phyloP scores from a whole-genome alignment of 2,329 filamentous ascomycete genomes.

The Trichoderma atrobrunneum region DNA sequence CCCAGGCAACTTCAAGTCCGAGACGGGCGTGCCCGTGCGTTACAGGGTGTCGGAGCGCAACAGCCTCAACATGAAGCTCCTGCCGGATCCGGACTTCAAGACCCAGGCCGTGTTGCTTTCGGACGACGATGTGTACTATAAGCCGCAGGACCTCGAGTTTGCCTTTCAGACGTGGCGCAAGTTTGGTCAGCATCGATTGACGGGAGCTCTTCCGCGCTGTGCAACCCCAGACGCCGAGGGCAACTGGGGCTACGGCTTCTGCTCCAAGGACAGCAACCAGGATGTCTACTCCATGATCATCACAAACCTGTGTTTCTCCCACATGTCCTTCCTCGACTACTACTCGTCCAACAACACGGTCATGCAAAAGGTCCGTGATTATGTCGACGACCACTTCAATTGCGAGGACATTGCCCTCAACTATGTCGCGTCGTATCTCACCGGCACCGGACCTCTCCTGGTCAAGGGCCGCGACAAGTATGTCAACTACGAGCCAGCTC shows the following conservation, averaged over 20 bases:
- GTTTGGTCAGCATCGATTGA: slow-evolving; percentile 21
- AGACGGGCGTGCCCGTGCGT: slow-evolving; percentile 27
- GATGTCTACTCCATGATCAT: slow-evolving; percentile 37
- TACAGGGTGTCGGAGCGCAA: slow-evolving; percentile 26
- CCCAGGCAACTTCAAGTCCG: slow-evolving; percentile 23
- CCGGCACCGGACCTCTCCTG: slow-evolving; percentile 35
- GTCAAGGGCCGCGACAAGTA: slow-evolving; percentile 35
- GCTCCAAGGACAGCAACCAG: slow-evolving; percentile 26
- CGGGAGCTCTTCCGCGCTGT: slow-evolving; percentile 34
- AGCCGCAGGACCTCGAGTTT: slow-evolving; percentile 28
- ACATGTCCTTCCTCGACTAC: slow-evolving; percentile 39
- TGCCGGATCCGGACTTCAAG: slow-evolving; percentile 25
- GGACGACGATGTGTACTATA: slow-evolving; percentile 30
- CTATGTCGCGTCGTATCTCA: slow-evolving; percentile 35
- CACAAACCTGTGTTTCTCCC: slow-evolving; percentile 38
- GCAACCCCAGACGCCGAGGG: slow-evolving; percentile 27
- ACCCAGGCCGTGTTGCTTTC: slow-evolving; percentile 28
- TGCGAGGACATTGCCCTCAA: slow-evolving; percentile 43
- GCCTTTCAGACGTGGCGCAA: slow-evolving; percentile 29
- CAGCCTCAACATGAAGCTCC: slow-evolving; percentile 29
- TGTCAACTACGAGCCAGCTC: slow-evolving; percentile 31
- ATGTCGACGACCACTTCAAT: slow-evolving; percentile 39
- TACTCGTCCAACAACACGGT: slow-evolving; percentile 37
- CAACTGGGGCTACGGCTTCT: slow-evolving; percentile 34
- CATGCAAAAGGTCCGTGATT: slow-evolving; percentile 33